Base-by-base conservation (phyloP, 2,329 filamentous ascomycete genomes). In the Trichoderma cornu-damae region DNA sequence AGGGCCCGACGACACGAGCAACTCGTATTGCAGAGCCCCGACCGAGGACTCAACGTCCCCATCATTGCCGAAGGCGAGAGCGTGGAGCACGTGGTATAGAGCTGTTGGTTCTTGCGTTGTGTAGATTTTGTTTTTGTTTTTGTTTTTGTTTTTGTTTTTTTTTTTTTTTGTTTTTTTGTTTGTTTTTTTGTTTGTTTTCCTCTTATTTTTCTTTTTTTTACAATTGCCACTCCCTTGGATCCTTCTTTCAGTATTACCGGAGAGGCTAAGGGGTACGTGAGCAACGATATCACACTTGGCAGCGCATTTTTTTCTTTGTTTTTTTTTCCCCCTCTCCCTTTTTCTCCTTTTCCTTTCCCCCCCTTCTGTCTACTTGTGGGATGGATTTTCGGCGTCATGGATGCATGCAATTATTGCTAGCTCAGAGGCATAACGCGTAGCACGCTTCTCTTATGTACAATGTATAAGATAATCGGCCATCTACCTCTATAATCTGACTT, bases 1-100 rank as follows among this genome's bases (percentile, higher is more conserved):
- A 84, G 86, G 64, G 94, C 91, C 35, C 82, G 93, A 69, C 81
- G 90, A 67, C 94, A 97, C 69, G 94, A 99, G 75, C 89, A 94
- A 70, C 78, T 99, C 50, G 90, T 99, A 4, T 76, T 96, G 63
- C 92, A 96, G 70, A 96, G 90, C 69, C 94, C 94, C 0, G 92
- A 96, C 66, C 82, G 94, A 34, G 92, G 93, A 2, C 77, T 97
- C 52, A 86, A 85, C 16, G 83, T 96, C 38, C 87, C 94, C 2
- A 82, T 99, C 58, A 89, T 99, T 65, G 92, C 91, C 0, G 86
- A 90, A 66, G 90, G 89, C 46, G 94, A 97, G 77, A 79, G 80
- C 48, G 79, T 88, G 0, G 90, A 95, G 75, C 85, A 82, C 28
- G 86, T 88, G 51, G 89, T 92, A 61, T 93, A 79, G 53, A 53